phyloP scores from a whole-genome alignment of 306 rosid genomes.

The Trifolium fragiferum region DNA sequence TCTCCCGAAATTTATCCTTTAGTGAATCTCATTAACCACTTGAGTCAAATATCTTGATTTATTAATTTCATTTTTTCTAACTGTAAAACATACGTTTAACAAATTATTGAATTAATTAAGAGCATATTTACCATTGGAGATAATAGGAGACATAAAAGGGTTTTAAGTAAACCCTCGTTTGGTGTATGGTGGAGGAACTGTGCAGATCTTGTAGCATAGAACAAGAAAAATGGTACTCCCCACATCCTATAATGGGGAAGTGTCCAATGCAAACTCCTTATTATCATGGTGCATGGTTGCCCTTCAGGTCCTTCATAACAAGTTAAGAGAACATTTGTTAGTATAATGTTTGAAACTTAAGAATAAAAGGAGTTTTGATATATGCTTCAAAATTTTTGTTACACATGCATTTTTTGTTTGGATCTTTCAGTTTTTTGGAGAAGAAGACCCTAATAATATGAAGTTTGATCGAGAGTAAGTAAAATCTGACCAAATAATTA shows the following conservation, averaged over 20 bases:
- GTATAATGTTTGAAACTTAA: conserved; percentile 19
- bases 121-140: conserved; percentile 60
- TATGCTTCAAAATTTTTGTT: too few relatives aligned
- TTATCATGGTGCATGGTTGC: conserved; percentile 68
- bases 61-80: too few relatives aligned
- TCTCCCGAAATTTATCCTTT: too few relatives aligned
- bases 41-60: too few relatives aligned
- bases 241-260: conserved; percentile 78
- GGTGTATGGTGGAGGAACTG: conserved; percentile 49
- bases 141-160: conserved; percentile 51
- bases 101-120: not conserved
- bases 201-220: conserved; percentile 50
- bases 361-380: too few relatives aligned
- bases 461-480: too few relatives aligned
- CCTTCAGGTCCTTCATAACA: conserved; percentile 64
- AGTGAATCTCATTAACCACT: too few relatives aligned
- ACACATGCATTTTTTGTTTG: too few relatives aligned
- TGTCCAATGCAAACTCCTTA: conserved; percentile 72
- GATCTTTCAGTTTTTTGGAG: too few relatives aligned
- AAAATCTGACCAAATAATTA: too few relatives aligned
- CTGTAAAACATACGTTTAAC: too few relatives aligned
- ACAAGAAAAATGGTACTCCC: conserved; percentile 69
- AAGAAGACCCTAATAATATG: too few relatives aligned
- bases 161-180: conserved; percentile 54
- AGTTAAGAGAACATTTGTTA: not conserved